Base-by-base conservation (phyloP, 2,329 filamentous ascomycete genomes). In the Alternaria gansuensis region DNA sequence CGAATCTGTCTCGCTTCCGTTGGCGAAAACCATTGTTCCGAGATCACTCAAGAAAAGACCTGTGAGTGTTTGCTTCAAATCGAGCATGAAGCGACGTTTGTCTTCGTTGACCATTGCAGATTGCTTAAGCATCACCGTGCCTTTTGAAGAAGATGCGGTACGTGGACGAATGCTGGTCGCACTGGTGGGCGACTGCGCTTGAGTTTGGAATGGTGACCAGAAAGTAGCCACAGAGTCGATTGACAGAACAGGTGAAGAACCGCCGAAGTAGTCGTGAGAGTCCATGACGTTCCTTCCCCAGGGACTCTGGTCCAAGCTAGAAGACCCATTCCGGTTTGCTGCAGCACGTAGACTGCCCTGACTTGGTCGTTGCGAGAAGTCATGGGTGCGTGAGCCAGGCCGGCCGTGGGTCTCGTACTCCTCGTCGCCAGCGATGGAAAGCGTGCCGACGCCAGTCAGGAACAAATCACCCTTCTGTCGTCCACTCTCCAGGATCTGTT, bases 21-120 rank as follows among this genome's bases (percentile, higher is more conserved):
- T 87, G n/a, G 88, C 87, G 76, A 96, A 95, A 1, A 97, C 89
- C 29, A 92, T 86, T 39, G 89, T 93, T 5, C 93, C 93, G 4
- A 98, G 83, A 74, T 99, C 95, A 49, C 94, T 98, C 26, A 98
- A 80, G 2, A 98, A 80, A 17, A 99, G 82, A 64, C 92, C 93
- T 2, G 90, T 94, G 37, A 98, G 80, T 0, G 88, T 90, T 72
- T 93, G 90, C 67, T 89, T 89, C 29, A 97, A 81, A 29, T 92
- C 89, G 7, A 86, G 82, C 53, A 97, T 80, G 76, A 97, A 97
- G n/a, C 83, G 84, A 3, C 86, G 82, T 79, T 95, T 96, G 43
- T 92, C 90, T 58, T 91, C 87, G 78, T 73, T 86, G 72, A 70
- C 84, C 77, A 72, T 86, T 37, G 81, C 79, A 46, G 82, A 81